Evolutionary conservation across 768 basidiomycete genomes (phyloP).

Genomic region (Leccinum ochraceum): DNA sequence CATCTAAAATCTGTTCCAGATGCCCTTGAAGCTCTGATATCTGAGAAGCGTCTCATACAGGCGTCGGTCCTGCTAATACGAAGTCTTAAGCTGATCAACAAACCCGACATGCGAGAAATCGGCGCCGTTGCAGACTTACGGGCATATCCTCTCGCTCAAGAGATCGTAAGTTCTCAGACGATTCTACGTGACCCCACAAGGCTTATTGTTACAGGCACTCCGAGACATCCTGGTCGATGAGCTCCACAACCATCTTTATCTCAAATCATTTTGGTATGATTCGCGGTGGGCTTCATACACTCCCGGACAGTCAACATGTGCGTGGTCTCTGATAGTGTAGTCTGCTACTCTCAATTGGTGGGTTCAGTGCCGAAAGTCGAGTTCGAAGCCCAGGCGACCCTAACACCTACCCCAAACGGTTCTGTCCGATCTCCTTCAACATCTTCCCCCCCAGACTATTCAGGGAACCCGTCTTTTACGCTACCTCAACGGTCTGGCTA

Average conservation of each 20-base stretch:
- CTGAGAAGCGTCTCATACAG: conserved; percentile 90
- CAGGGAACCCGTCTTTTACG: conserved; percentile 55
- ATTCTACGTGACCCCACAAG: background rate
- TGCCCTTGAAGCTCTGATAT: conserved; percentile 44
- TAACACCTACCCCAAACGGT: conserved; percentile 23
- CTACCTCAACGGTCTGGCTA: conserved; percentile 63
- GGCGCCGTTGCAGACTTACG: conserved; percentile 92
- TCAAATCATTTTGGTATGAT: conserved; percentile 96
- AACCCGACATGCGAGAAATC: conserved; percentile 90
- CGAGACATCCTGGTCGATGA: conserved; percentile 95
- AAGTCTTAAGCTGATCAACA: conserved; percentile 88
- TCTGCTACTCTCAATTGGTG: conserved; percentile 11
- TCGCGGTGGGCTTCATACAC: conserved; percentile 85
- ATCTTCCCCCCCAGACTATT: conserved; percentile 38
- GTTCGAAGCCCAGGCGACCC: conserved; percentile 51
- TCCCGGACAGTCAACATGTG: conserved; percentile 76
- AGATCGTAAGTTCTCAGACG: conserved; percentile 58
- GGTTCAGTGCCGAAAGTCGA: conserved; percentile 62
- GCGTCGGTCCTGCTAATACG: conserved; percentile 86
- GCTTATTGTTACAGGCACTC: conserved; percentile 59
- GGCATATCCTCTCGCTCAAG: conserved; percentile 81
- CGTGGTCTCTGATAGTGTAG: conserved; percentile 31
- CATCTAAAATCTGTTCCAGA: too few relatives aligned
- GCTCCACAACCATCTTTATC: conserved; percentile 94
- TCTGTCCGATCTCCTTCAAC: conserved; percentile 32